Base-by-base conservation (phyloP, 2,329 filamentous ascomycete species). In the Zarea fungicola region DNA sequence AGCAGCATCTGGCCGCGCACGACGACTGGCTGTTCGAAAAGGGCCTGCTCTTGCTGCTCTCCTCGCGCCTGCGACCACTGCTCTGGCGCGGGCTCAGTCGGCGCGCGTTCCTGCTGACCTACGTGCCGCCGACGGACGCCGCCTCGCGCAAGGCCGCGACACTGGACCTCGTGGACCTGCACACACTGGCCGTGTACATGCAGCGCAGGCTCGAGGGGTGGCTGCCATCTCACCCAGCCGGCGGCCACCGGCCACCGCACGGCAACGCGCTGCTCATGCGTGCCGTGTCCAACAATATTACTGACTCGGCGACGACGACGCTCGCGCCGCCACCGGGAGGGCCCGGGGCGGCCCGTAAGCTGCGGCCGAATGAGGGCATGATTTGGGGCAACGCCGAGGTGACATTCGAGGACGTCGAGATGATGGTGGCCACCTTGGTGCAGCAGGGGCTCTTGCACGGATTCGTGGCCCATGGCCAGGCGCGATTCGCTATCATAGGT, bases 51-150 rank as follows among this genome's bases (percentile, higher is more conserved):
- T 75, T 95, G 6, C 82, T 85, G 13, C 73, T 96, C 10, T 77
- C 82, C 3, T 87, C 88, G 60, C 81, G 89, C 45, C 84, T 91
- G 50, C 86, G 93, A 49, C 81, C 89, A 1, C 73, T 95, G 3
- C 80, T 95, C 11, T 96, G 89, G 89, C 83, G 92, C 13, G 87
- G 86, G 1, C 76, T 97, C 6, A 80, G 86, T 16, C 81, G 90
- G 25, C 85, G 83, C 55, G 81, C 84, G 0, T 96, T 95, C 64
- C 69, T 92, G 9, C 73, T 93, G 11, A 87, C 81, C 14, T 93
- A 91, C 54, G 77, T 83, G n/a, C 80, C 82, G 29, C 85, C 85
- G 2, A 61, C 56, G 19, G 76, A 73, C 57, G 74, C 67, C 52
- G 71, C 72, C 29, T 41, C 74, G 3, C 81, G 76, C 56, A 79